These are phyloP conservation scores for Gymnopus androsaceus DNA, from an alignment of 1,284 basidiomycete genomes.

Conservation along the genomic window DNA sequence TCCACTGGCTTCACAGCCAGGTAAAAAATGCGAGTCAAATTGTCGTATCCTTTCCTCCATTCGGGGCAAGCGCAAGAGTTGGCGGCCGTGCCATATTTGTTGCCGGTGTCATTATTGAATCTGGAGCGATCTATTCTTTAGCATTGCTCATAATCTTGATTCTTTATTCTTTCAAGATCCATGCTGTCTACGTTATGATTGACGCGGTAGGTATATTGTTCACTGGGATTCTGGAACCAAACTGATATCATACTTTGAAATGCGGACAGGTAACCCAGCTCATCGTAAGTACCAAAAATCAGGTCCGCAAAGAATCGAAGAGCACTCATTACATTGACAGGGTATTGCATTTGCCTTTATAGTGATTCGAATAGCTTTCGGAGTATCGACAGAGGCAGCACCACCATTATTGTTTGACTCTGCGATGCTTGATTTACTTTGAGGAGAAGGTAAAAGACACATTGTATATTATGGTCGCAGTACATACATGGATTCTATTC, in stretches of 20 bases:
- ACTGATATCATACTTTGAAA: no score
- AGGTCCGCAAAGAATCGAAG: not conserved
- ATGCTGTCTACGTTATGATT: not conserved
- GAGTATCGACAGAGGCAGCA: constrained; percentile 1
- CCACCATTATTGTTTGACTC: not conserved
- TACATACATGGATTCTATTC: no score
- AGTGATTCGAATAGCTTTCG: constrained; percentile 3
- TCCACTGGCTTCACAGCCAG: constrained; percentile 3
- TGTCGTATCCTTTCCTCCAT: not conserved
- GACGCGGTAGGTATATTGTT: constrained; percentile 1
- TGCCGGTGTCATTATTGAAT: constrained; percentile 1
- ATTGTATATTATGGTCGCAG: no score
- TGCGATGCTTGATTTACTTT: not conserved
- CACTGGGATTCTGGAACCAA: no score
- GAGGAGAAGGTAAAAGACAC: no score
- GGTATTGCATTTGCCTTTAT: constrained; percentile 9
- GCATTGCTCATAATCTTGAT: not conserved
- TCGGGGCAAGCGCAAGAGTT: not conserved
- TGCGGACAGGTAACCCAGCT: constrained; percentile 6
- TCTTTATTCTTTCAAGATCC: not conserved
- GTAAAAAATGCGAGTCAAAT: constrained; percentile 3
- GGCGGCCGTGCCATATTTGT: not conserved
- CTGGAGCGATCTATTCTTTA: constrained; percentile 1
- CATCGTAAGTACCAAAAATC: not conserved
- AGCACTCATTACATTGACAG: not conserved